phyloP scores from a whole-genome alignment of 495 filamentous ascomycete species.

The Usnea hakonensis region DNA sequence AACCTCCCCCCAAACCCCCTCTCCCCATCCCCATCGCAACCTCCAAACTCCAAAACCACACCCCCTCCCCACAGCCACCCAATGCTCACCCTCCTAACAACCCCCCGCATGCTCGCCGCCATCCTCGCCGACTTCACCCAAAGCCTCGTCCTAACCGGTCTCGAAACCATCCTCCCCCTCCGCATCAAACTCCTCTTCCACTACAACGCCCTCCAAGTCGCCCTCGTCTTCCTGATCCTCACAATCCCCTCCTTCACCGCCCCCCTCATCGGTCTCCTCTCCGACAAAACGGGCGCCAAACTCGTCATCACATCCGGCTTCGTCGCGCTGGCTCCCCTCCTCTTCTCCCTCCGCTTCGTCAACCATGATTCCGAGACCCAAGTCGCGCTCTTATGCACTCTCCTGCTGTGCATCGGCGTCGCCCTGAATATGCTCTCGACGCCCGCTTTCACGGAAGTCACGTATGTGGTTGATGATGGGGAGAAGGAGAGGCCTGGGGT shows the following conservation, averaged over 20 bases:
- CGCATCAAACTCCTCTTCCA: constrained; percentile 45
- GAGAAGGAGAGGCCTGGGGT: constrained; percentile 26
- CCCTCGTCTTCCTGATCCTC: constrained; percentile 54
- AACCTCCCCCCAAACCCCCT: not conserved
- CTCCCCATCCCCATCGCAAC: not conserved
- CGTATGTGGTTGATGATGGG: constrained; percentile 31
- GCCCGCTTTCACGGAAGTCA: constrained; percentile 57
- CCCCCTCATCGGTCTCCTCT: constrained; percentile 44
- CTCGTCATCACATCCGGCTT: constrained; percentile 51
- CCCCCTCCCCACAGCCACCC: not conserved
- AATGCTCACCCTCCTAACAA: constrained; percentile 8
- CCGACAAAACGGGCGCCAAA: constrained; percentile 53
- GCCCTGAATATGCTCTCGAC: constrained; percentile 44
- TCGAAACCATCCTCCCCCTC: constrained; percentile 48
- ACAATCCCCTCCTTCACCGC: constrained; percentile 48
- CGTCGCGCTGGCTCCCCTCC: constrained; percentile 40
- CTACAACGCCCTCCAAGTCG: constrained; percentile 54
- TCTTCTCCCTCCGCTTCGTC: constrained; percentile 53
- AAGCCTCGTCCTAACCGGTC: constrained; percentile 45
- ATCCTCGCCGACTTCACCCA: constrained; percentile 33
- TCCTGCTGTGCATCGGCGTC: constrained; percentile 50
- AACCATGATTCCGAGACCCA: constrained; percentile 41
- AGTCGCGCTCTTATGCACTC: constrained; percentile 49
- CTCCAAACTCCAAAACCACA: not conserved
- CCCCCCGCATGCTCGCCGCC: constrained; percentile 18